Base-by-base conservation (phyloP, 768 basidiomycete genomes). In the Xanthoconium purpureum region DNA sequence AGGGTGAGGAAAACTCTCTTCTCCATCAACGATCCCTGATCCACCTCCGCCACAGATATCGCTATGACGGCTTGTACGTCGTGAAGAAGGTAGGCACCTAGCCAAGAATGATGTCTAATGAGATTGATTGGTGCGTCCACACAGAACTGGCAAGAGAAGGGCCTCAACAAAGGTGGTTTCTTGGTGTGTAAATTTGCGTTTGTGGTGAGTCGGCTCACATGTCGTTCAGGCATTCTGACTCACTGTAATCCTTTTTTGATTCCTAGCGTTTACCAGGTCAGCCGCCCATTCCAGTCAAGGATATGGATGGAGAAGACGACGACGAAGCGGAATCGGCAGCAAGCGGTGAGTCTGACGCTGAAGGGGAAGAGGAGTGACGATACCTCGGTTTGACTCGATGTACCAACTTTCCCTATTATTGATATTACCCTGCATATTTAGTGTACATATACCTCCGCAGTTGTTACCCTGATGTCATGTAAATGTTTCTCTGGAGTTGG, bases 121-220 rank as follows among this genome's bases (percentile, higher is more conserved):
- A 17, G 14, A n/a, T 38, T 30, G 18, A 42, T 44, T 14, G 49
- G 33, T 17, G 11, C 4, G 24, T 52, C 17, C 10, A 8, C 36
- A 8, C 60, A 90, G 84, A 86, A 84, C 5, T 92, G 89, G 89
- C 79, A 80, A 70, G 90, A 87, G 59, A 76, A 74, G 57, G 93
- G 94, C 0, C 66, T 87, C 40, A 87, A 88, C 62, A 69, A 77
- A 0, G 77, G 83, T 38, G 89, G 90, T 1, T 87, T 81, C 66
- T 75, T 85, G 36, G 91, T 97, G 28, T 96, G 94, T 75, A 90
- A 92, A 68, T 94, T 82, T 64, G 84, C 86, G 0, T 89, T 97
- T 69, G 84, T 88, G 74, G 91, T 91, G 50, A 56, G 78, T 64
- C 2, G 37, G 12, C 44, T 32, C 2, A 29, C 9, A 15, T 20